Conservation (phyloP, 2,329 filamentous ascomycete species). For the Aspergillus fijiensis region DNA sequence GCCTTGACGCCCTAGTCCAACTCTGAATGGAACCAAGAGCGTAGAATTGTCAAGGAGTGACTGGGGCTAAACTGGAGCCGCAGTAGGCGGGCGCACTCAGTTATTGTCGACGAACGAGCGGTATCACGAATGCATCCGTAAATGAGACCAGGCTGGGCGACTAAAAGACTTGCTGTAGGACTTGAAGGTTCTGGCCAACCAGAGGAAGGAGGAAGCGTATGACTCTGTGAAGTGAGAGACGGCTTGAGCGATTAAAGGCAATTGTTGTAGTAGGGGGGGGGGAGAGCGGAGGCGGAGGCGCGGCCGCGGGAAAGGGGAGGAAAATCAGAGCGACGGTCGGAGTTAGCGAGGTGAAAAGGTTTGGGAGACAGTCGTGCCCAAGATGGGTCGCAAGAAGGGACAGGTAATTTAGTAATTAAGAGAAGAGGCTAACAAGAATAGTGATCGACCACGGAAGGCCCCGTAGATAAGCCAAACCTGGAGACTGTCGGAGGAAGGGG, state of each 20-base stretch:
- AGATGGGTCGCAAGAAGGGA: neutral
- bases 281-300: slow-evolving; percentile 14
- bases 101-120: neutral
- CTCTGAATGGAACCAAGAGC: neutral
- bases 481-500: neutral
- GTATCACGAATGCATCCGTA: slow-evolving; percentile 1
- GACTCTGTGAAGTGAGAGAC: neutral
- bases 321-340: slow-evolving; percentile 14
- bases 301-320: slow-evolving; percentile 18
- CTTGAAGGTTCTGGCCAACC: neutral
- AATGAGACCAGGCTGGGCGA: neutral
- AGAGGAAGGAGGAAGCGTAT: neutral
- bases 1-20: neutral
- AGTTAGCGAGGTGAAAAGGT: slow-evolving; percentile 4
- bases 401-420: neutral
- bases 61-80: neutral
- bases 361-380: neutral
- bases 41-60: neutral
- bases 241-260: slow-evolving; percentile 14
- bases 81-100: slow-evolving; percentile 1
- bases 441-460: neutral
- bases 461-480: neutral
- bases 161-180: neutral
- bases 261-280: slow-evolving; percentile 10
- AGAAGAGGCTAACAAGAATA: neutral